Percentiles rank a stretch among this genome's conserved stretches.
Conservation (phyloP, 257 asterid species). For the Solanum etuberosum region DNA sequence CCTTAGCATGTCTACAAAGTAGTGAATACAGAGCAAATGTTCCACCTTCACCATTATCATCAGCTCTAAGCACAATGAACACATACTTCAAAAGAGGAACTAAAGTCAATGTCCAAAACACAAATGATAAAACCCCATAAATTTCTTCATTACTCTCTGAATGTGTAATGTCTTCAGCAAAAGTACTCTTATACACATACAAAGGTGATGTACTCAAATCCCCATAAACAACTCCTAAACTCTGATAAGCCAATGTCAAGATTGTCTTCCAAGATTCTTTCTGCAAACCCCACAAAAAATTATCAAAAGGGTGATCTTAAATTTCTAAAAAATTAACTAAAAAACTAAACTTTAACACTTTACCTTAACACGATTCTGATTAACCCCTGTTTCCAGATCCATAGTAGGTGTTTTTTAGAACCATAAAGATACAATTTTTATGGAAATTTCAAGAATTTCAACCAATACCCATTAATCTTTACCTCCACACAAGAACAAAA, state of each 20-base stretch:
- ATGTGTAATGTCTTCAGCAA: conserved; percentile 73
- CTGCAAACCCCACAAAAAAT: conserved; percentile 33
- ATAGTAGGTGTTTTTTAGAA: conserved; percentile 25
- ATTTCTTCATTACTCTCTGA: conserved; percentile 77
- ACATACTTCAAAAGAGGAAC: conserved; percentile 77
- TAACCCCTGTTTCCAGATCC: conserved; percentile 67
- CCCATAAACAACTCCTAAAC: conserved; percentile 90
- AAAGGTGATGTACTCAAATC: conserved; percentile 88
- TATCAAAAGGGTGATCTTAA: not conserved
- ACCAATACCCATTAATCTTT: conserved; percentile 17
- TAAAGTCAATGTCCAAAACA: conserved; percentile 81
- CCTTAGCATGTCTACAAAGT: conserved; percentile 71
- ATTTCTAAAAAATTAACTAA: not conserved
- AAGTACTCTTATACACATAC: conserved; percentile 79
- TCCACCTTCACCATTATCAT: conserved; percentile 96
- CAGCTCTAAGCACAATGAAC: conserved; percentile 79
- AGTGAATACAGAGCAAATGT: conserved; percentile 86
- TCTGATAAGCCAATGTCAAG: conserved; percentile 78
- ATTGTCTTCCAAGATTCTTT: conserved; percentile 74
- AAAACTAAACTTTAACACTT: not conserved
- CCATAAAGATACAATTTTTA: conserved; percentile 28
- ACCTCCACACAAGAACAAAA: conserved; percentile 25
- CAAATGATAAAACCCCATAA: conserved; percentile 70
- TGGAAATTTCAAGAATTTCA: conserved; percentile 19
- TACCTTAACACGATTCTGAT: conserved; percentile 56